Base-by-base conservation (phyloP, 352 stramenopile genomes). In the Globisporangium paroecandrum region DNA sequence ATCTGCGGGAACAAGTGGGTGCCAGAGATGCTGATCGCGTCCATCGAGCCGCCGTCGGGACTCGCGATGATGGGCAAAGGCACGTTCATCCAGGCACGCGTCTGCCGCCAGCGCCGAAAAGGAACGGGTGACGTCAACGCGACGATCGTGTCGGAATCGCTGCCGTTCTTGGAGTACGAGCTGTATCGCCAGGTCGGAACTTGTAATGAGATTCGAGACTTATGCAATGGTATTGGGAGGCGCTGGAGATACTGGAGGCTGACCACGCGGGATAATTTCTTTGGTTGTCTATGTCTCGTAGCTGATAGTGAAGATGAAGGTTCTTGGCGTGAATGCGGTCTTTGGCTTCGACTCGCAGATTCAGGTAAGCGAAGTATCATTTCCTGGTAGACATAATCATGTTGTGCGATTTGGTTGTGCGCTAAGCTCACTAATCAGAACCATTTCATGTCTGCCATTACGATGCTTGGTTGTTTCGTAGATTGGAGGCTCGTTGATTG, bases 131-230 rank as follows among this genome's bases (percentile, higher is more conserved):
- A 99, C 69, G 90, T 91, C 24, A 98, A 99, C 74, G 97, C 97
- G 9, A 97, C 98, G 13, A 95, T 97, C 61, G 94, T 99, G 1
- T 98, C 91, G 4, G 94, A 99, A 70, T 95, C 93, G 9, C 83
- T 99, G 3, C 96, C 97, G n/a, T 99, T 99, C 67, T 75, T 99
- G 25, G 97, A 99, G 70, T 99, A 99, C 70, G 96, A 99, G 66
- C 81, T 99, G 5, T 97, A 98, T 80, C 93, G 97, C 18, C 97
- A 99, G 83, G 85, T 99, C 65, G 4, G 68, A 60, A 24, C 36
- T 61, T 22, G 4, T 10, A 4, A 2, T 13, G 29, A 12, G 20
- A 24, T 5, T 34, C 29, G 27, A n/a, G 29, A 29, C 15, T 20
- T 18, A 41, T 54, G 38, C 2, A 6, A 24, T 59, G 27, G 20